Evolutionary conservation across 441 rosid species (phyloP).

Genomic region (Codiaeum variegatum): DNA sequence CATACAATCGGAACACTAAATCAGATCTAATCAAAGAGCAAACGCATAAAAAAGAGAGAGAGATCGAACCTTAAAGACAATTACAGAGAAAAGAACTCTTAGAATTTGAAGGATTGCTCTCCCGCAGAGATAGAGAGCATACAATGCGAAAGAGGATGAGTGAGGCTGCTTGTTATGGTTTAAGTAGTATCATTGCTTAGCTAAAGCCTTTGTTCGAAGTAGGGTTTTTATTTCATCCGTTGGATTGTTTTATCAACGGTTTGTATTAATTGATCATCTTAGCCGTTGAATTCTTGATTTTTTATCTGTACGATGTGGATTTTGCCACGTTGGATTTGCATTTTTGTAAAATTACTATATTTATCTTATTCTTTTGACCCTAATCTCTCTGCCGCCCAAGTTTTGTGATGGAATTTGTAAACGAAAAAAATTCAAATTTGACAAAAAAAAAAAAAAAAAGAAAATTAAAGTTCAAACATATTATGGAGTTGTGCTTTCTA

Average conservation of each 20-base stretch:
- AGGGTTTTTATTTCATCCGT: conserved; percentile 19
- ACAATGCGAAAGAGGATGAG: background rate
- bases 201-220: background rate
- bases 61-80: conserved; percentile 12
- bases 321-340: background rate
- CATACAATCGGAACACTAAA: background rate
- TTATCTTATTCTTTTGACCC: too few species aligned
- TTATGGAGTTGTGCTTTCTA: too few species aligned
- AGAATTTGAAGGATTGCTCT: conserved; percentile 3
- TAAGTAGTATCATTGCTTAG: background rate
- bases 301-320: background rate
- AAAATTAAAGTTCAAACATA: too few species aligned
- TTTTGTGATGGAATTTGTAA: too few species aligned
- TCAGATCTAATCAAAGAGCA: background rate
- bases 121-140: conserved; percentile 10
- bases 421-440: too few species aligned
- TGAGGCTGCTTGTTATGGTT: background rate
- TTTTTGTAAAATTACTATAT: too few species aligned
- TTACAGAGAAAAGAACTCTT: background rate
- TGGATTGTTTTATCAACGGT: conserved; percentile 13
- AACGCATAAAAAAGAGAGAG: background rate
- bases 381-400: too few species aligned
- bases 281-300: background rate
- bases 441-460: too few species aligned
- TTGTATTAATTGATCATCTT: background rate